Evolutionary conservation across 1,284 basidiomycete genomes (phyloP), one percentile per base, ranked within the genome.

Genomic region (Anthracocystis panici-leucophaei): DNA sequence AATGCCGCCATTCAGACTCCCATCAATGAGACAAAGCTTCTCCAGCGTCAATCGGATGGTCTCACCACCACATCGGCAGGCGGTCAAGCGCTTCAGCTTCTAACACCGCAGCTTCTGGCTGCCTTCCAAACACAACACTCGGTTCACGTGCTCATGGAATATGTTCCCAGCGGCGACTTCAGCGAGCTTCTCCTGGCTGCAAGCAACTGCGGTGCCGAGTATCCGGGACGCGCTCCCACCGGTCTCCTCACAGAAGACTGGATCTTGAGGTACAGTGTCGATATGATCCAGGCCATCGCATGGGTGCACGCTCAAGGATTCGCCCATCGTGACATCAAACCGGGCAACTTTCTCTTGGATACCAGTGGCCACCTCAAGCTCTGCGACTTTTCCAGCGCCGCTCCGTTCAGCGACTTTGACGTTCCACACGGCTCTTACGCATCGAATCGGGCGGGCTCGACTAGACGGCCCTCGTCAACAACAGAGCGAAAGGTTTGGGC

Each of bases 81-180:
- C 42, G 48, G 38, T 11, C 57, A 54, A 20, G 20, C 33, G 9
- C 53, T 54, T 8, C 52, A 56, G 20, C 55, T 61, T 8, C 63
- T 68, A 16, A 79, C 81, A 16, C 83, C 83, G 14, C 53, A 75
- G 55, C 69, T 84, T 21, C 66, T 77, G 8, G 82, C 83, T 9
- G 72, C 82, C 2, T 85, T 84, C 48, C 82, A 82, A 49, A 80
- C 79, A 3, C 70, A 68, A 12, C 75, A 73, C 44, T 79, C 76
- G n/a, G 72, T 84, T 23, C 82, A 84, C 42, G 60, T 85, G 20
- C 71, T 84, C n/a, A 80, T 85, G 77, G 80, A 85, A 56, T 84
- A 84, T 57, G 73, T 82, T 10, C 77, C 83, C 9, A 81, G 80
- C 21, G 83, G 83, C 29, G 83, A 85, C 58, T 78, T 85, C 18